phyloP scores from a whole-genome alignment of 768 basidiomycete genomes.

The Leccinum imitatum region DNA sequence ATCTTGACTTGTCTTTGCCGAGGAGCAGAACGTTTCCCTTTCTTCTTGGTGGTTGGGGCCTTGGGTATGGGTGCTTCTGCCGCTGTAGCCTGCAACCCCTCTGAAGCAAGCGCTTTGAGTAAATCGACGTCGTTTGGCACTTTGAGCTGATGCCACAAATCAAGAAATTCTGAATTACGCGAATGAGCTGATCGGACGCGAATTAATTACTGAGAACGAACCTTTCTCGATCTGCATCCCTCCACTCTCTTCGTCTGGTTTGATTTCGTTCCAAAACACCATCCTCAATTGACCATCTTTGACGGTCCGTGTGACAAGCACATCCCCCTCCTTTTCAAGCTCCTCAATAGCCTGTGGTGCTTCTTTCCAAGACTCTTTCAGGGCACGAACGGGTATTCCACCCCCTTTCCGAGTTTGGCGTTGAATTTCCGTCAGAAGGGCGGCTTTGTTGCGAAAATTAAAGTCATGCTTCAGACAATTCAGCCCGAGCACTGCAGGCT shows the following conservation, averaged over 20 bases:
- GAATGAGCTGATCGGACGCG: slow-evolving; percentile 6
- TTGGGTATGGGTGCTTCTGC: slow-evolving; percentile 58
- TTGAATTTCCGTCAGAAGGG: slow-evolving; percentile 83
- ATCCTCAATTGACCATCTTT: slow-evolving; percentile 82
- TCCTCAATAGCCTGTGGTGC: slow-evolving; percentile 83
- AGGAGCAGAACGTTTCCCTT: slow-evolving; percentile 73
- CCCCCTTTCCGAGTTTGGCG: slow-evolving; percentile 81
- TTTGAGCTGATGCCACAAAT: slow-evolving; percentile 82
- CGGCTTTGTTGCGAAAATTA: slow-evolving; percentile 80
- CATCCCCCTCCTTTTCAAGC: slow-evolving; percentile 85
- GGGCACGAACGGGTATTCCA: slow-evolving; percentile 76
- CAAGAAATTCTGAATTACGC: slow-evolving; percentile 66
- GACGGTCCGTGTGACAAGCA: slow-evolving; percentile 79
- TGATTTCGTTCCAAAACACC: slow-evolving; percentile 91
- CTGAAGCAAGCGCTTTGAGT: slow-evolving; percentile 74
- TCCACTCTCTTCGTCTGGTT: slow-evolving; percentile 69
- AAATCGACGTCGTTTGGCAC: slow-evolving; percentile 87
- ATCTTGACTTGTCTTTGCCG: slow-evolving; percentile 77
- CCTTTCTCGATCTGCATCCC: slow-evolving; percentile 81
- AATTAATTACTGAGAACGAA: slow-evolving; percentile 28
- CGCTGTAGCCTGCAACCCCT: slow-evolving; percentile 79
- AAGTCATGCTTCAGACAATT: slow-evolving; percentile 67
- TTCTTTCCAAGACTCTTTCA: slow-evolving; percentile 92
- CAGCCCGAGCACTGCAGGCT: slow-evolving; percentile 1
- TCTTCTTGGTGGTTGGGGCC: slow-evolving; percentile 68